Base-by-base conservation (phyloP, 768 basidiomycete species). In the Strobilomyces confusus region DNA sequence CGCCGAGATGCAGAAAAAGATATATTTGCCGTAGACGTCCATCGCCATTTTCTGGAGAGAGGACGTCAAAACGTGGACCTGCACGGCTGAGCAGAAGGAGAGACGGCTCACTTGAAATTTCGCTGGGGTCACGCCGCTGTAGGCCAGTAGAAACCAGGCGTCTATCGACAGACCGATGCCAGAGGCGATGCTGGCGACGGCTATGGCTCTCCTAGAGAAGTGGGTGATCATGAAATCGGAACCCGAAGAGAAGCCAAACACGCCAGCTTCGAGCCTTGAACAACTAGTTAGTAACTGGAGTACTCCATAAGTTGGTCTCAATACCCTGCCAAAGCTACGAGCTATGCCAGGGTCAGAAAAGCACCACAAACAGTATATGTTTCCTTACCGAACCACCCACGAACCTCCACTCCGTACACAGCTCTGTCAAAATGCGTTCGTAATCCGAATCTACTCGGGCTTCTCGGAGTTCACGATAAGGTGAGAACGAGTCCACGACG, bases 1-100 rank as follows among this genome's bases (percentile, higher is more conserved):
- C 6, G 86, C 75, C 1, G 83, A 80, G 14, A 89, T 74, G 26
- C 82, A 75, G 66, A 89, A 89, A 72, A 87, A 88, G 52, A 86
- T 73, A 65, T 84, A 85, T 11, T 76, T 75, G 22, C 72, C 74
- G 57, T 81, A 84, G 30, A 88, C 56, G 60, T 87, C 87, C 9
- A 61, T 66, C 0, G 87, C 56, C 56, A 64, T 51, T 62, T 50
- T 65, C 65, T 67, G 43, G 7, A 14, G 11, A 44, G 1, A 12
- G 15, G 13, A 17, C 7, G 32, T 46, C 13, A 57, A 44, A 5
- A 15, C 2, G 5, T 9, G 17, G 19, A 33, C 22, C 12, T 2
- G 11, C 19, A n/a, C 1, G 3, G 3, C 2, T 1, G 19, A 9
- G 4, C n/a, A 23, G n/a, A 37, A 14, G 7, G 36, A 23, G 3